Evolutionary conservation across 495 filamentous ascomycete genomes (phyloP), one percentile per base, ranked within the genome.

Genomic region (Penicillium macrosclerotiorum): DNA sequence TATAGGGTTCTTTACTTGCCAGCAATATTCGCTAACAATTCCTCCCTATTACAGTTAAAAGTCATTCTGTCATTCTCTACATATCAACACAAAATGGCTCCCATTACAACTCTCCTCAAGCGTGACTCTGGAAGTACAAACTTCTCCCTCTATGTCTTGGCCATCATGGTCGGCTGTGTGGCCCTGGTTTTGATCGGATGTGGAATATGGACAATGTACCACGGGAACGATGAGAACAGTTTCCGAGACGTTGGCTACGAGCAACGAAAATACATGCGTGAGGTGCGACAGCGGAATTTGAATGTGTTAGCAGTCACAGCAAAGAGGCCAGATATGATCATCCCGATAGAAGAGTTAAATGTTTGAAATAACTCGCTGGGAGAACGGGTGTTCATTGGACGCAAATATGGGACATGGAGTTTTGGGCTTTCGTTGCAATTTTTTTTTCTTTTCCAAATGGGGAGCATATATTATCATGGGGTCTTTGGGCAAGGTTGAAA

Each of bases 211-310:
- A 46, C 36, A 0, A 62, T 64, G 61, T 62, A 53, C 39, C 37
- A 57, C 22, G 58, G 55, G 4, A 22, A 43, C 16, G 59, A 57
- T 5, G 41, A 45, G 4, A 16, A 42, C 1, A 11, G 8, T 2
- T 14, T 20, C 27, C 39, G 41, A 12, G 61, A 64, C 9, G 6
- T 55, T 4, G 8, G 50, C 8, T 31, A 24, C 14, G 52, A 64
- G 8, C 61, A 64, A 40, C 44, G 51, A 13, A 45, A 36, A 45
- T 64, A 64, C 38, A 60, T 64, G 59, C 61, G 55, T 7, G 55
- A 62, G 27, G 26, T 50, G 7, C 59, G 59, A 20, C 52, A 57
- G 14, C 55, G 59, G 8, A 59, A 48, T 20, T n/a, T 60, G 16
- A 62, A 64, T 18, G 8, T 5, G 2, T 16, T 62, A 12, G 61